Conservation (phyloP, 2,329 filamentous ascomycete species). For the Sporothrix globosa region DNA sequence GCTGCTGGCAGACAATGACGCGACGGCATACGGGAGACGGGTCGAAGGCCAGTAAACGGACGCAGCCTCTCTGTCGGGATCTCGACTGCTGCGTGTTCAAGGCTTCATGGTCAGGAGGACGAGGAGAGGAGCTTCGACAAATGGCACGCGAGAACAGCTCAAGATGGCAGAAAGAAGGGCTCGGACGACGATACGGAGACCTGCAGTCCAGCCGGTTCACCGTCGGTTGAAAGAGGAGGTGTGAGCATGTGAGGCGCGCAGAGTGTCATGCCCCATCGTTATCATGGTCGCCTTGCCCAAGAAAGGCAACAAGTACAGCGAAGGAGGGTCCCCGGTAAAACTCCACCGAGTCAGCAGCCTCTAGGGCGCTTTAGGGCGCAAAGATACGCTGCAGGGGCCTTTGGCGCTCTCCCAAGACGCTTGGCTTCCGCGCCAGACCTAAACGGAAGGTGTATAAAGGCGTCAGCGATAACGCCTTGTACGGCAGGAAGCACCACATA, state of each 20-base stretch:
- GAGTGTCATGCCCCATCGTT: neutral
- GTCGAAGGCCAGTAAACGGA: neutral
- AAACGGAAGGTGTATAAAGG: slow-evolving; percentile 17
- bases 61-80: neutral
- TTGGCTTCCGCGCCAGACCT: slow-evolving; percentile 14
- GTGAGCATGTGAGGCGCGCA: neutral
- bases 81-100: neutral
- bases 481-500: slow-evolving; percentile 24
- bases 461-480: slow-evolving; percentile 19
- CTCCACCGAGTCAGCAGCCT: neutral
- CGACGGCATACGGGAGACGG: neutral
- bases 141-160: slow-evolving; percentile 18
- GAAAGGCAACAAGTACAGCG: slow-evolving; percentile 19
- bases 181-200: slow-evolving; percentile 10
- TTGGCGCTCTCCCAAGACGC: neutral
- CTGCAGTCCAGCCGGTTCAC: neutral
- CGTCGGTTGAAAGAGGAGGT: neutral
- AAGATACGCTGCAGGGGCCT: slow-evolving; percentile 19
- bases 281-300: slow-evolving; percentile 21
- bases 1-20: neutral
- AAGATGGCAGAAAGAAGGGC: neutral
- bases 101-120: neutral
- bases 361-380: neutral
- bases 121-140: neutral
- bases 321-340: slow-evolving; percentile 11